Conservation (phyloP, 1,284 basidiomycete genomes). For the Ustilago hordei region DNA sequence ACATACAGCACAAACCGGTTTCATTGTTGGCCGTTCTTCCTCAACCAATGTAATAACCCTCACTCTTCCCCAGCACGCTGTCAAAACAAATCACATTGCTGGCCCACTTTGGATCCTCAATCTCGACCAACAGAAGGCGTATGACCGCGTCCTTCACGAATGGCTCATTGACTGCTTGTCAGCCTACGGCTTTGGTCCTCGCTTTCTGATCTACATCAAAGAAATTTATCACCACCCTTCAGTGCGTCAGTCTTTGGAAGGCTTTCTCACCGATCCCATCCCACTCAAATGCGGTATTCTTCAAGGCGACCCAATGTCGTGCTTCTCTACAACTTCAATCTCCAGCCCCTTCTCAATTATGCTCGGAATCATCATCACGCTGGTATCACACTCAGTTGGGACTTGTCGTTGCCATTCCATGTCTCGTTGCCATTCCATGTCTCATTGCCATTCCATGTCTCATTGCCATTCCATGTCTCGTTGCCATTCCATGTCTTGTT, state of each 20-base stretch:
- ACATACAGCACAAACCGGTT: neutral
- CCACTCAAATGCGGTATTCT: conserved; percentile 3
- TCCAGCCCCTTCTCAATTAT: conserved; percentile 2
- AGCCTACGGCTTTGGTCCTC: conserved; percentile 1
- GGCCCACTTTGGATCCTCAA: neutral
- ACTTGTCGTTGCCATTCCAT: neutral
- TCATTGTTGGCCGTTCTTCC: neutral
- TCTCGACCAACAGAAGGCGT: conserved; percentile 5
- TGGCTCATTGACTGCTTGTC: neutral
- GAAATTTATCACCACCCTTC: neutral
- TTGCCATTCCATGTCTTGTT: too few relatives aligned
- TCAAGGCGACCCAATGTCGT: conserved; percentile 7
- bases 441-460: too few relatives aligned
- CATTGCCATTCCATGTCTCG: too few relatives aligned
- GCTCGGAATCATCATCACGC: conserved; percentile 6
- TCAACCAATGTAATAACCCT: neutral
- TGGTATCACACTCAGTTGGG: neutral
- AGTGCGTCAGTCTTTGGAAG: neutral
- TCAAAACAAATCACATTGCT: neutral
- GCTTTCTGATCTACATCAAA: neutral
- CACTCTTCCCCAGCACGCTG: neutral
- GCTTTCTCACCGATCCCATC: neutral
- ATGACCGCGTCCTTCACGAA: conserved; percentile 4
- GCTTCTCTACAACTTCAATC: conserved; percentile 6
- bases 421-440: too few relatives aligned